Base-by-base conservation (phyloP, 179 eudicot genomes). In the Nepenthes alata region DNA sequence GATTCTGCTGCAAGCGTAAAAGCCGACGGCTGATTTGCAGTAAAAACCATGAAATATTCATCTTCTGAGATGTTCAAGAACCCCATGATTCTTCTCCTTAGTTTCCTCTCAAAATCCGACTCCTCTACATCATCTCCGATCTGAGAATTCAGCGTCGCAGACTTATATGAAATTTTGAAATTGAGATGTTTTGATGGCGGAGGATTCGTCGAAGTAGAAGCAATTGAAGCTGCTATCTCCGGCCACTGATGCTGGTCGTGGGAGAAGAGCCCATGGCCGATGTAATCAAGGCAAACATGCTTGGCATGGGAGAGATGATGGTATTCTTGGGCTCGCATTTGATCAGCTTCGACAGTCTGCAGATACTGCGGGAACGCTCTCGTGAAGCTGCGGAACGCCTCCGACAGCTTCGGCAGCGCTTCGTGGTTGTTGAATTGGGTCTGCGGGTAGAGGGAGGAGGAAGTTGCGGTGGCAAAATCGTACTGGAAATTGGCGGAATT, bases 211-310 rank as follows among this genome's bases (percentile, higher is more conserved):
- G 82, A 47, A 2, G 70, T 9, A 12, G 81, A 57, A 58, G 85
- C 70, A 12, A 68, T 57, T 48, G 74, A 73, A 7, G 82, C 55
- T 9, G 35, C 38, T 10, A 48, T 16, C 13, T 1, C 10, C 13
- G 47, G 54, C 11, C 52, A 47, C 11, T 65, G 64, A 47, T 67
- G 70, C 47, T 85, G 91, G 11, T 74, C 59, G 47, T 57, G 73
- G 0, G 90, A 79, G 65, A 87, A 84, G 57, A 87, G 82, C 37
- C 86, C 76, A 55, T 84, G 83, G 13, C 95, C 95, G 13, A 58
- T 39, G 55, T 84, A 84, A 61, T 87, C 95, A 35, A 84, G 82
- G 12, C 83, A 84, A 44, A 78, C 84, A 47, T 67, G 80, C 49
- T 71, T 68, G 0, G 80, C 63, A 34, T 13, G 25, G 9, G 73